Conservation (phyloP, 495 filamentous ascomycete species). For the Aspergillus hancockii region DNA sequence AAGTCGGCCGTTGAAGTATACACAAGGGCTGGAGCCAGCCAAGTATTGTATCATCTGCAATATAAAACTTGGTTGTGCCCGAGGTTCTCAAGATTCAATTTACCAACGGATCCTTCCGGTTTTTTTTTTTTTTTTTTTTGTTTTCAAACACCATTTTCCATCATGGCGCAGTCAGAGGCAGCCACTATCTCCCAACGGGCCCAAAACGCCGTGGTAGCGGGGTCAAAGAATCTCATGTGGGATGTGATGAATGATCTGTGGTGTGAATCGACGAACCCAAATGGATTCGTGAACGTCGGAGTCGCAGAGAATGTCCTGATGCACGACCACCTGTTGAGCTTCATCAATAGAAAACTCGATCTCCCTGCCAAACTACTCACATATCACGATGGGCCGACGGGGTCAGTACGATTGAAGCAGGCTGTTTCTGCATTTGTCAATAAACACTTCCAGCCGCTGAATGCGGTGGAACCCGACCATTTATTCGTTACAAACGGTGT, state of each 20-base stretch:
- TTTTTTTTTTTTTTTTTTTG: background rate
- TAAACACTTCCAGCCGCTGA: conserved; percentile 39
- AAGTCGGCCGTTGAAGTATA: background rate
- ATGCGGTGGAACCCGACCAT: conserved; percentile 37
- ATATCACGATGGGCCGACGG: conserved; percentile 42
- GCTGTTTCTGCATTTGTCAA: conserved; percentile 51
- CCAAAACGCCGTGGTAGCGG: conserved; percentile 13
- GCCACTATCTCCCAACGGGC: conserved; percentile 24
- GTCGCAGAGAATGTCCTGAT: conserved; percentile 44
- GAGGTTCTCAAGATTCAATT: too few species aligned
- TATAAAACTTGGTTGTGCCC: too few species aligned
- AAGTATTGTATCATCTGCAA: too few species aligned
- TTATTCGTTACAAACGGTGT: conserved; percentile 51
- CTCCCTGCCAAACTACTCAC: conserved; percentile 39
- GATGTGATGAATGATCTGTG: conserved; percentile 30
- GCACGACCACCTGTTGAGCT: conserved; percentile 35
- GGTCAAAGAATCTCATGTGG: conserved; percentile 24
- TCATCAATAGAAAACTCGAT: conserved; percentile 32
- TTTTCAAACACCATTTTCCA: background rate
- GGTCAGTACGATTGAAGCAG: conserved; percentile 32
- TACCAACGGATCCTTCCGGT: background rate
- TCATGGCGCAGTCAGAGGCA: background rate
- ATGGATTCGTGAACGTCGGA: conserved; percentile 40
- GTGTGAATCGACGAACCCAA: conserved; percentile 29
- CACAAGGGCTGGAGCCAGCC: too few species aligned